These are phyloP conservation scores for Aphanomyces invadans DNA, from an alignment of 352 stramenopile genomes.

Conservation along the genomic window DNA sequence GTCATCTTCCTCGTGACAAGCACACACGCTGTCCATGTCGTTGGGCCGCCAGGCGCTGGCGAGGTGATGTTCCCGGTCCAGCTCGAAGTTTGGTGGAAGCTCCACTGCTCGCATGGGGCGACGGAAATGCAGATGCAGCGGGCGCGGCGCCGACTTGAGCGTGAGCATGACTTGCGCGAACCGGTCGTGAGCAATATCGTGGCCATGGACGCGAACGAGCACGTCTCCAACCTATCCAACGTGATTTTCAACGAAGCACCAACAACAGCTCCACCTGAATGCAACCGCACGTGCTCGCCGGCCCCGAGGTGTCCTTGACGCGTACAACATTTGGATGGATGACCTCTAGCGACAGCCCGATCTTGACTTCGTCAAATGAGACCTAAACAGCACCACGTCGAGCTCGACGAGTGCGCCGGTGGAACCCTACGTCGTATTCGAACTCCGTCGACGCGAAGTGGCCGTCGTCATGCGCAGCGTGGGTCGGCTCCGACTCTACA, in stretches of 20 bases:
- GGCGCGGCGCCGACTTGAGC: conserved; percentile 6
- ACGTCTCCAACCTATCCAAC: neutral
- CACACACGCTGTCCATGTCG: neutral
- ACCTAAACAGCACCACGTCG: conserved; percentile 1
- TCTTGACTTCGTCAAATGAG: neutral
- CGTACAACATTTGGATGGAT: neutral
- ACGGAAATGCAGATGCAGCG: conserved; percentile 2
- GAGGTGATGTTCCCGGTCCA: neutral
- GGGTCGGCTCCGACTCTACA: no score
- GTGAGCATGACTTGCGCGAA: neutral
- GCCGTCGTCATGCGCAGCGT: neutral
- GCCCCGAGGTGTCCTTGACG: conserved; percentile 1
- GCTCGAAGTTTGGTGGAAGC: conserved; percentile 1
- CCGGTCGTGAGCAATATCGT: neutral
- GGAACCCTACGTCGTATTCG: conserved; percentile 3
- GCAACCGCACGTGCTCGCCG: neutral
- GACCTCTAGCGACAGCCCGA: conserved; percentile 13
- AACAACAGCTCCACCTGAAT: neutral
- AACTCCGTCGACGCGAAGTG: no score
- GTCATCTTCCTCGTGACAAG: neutral
- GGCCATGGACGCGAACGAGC: neutral
- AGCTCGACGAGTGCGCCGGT: neutral
- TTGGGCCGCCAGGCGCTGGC: neutral
- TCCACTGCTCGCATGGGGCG: neutral
- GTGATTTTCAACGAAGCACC: neutral